Base-by-base conservation (phyloP, 805 yeast species). In the Komagataella ulmi region DNA sequence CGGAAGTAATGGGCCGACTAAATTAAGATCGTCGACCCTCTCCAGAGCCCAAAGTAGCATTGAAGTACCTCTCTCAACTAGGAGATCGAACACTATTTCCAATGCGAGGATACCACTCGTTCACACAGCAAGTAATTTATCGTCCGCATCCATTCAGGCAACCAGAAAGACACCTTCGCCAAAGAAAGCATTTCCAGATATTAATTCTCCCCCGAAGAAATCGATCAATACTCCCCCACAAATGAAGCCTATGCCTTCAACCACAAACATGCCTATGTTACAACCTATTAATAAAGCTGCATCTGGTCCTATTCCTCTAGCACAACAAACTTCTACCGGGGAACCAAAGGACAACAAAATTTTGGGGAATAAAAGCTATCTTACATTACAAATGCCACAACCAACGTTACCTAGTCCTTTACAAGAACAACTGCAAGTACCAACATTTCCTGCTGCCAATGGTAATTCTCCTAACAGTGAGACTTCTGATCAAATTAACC, bases 351-450 rank as follows among this genome's bases (percentile, higher is more conserved):
- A 45, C 14, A 45, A 12, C 19, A 45, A 68, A 40, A 61, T 64
- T 48, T 68, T 69, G 47, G 67, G 75, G 45, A 74, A 75, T 40
- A 73, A 78, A 53, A 80, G 83, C 1, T 75, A 81, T 43, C 65
- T 83, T 47, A 78, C 80, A 54, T 71, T 85, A 18, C 89, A 84
- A 61, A 84, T 85, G 89, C 91, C 90, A 3, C 74, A 80, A 2
- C 90, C 91, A 1, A 74, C 81, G 0, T 72, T n/a, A 62, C 71
- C 54, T 65, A 47, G 59, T 58, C 51, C 51, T 61, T 65, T 48
- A 63, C 73, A 3, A 68, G 76, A 6, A 65, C 75, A 6, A 71
- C 72, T 7, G 61, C 67, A 59, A 59, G 68, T 50, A 61, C 60
- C 24, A n/a, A 18, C 56, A 59, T n/a, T 30, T 5, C 40, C 40